These are phyloP conservation scores for Orbilia oligospora DNA, from an alignment of 2,329 filamentous ascomycete genomes.

Conservation along the genomic window DNA sequence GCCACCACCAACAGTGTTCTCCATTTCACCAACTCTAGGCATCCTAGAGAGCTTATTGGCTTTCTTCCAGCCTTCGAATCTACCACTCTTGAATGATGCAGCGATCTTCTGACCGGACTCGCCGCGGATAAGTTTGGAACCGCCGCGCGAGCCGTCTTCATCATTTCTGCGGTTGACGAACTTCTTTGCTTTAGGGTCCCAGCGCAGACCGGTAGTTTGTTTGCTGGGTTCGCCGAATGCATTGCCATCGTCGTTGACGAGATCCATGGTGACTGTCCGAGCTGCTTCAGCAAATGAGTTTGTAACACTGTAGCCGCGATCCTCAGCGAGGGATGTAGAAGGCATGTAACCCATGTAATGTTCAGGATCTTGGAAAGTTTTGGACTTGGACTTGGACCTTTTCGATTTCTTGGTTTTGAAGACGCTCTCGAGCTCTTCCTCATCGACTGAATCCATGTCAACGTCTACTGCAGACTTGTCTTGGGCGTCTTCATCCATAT, in stretches of 20 bases:
- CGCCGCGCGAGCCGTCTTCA: conserved; percentile 85
- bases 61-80: conserved; percentile 93
- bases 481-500: conserved; percentile 66
- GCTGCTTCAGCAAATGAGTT: conserved; percentile 89
- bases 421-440: conserved; percentile 78
- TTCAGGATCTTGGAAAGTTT: conserved; percentile 84
- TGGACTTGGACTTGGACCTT: conserved; percentile 72
- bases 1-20: conserved; percentile 69
- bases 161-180: conserved; percentile 94
- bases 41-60: conserved; percentile 83
- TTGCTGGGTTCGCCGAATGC: conserved; percentile 82
- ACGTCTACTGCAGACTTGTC: conserved; percentile 63
- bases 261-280: conserved; percentile 90
- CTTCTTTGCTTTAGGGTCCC: conserved; percentile 97
- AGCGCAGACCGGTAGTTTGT: conserved; percentile 79
- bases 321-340: conserved; percentile 84
- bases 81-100: conserved; percentile 89
- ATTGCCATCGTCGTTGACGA: conserved; percentile 85
- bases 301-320: conserved; percentile 93
- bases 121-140: conserved; percentile 80
- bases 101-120: conserved; percentile 97
- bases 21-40: conserved; percentile 85
- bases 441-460: conserved; percentile 75
- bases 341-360: conserved; percentile 98
- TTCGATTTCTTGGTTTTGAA: conserved; percentile 69